Evolutionary conservation across 345 rosid genomes (phyloP).

Genomic region (Syzygium aqueum): DNA sequence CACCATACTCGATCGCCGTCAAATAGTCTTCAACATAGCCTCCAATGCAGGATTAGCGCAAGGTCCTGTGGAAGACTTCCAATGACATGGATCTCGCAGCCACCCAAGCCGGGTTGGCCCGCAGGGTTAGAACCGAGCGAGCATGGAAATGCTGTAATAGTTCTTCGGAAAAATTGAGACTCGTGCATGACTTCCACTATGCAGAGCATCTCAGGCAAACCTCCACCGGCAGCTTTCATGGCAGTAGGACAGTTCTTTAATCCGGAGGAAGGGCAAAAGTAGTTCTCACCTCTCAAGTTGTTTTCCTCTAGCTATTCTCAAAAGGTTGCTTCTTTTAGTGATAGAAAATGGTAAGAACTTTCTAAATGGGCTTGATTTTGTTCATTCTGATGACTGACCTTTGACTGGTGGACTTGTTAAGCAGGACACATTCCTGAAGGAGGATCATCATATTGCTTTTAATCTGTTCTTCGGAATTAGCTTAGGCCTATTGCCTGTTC

Average conservation of each 20-base stretch:
- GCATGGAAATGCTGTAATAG: no score
- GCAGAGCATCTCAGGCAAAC: slow-evolving; percentile 86
- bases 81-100: no score
- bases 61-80: no score
- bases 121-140: no score
- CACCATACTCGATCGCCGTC: no score
- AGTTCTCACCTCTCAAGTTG: slow-evolving; percentile 52
- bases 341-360: slow-evolving; percentile 3
- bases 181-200: slow-evolving; percentile 17
- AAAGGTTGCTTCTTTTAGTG: slow-evolving; percentile 39
- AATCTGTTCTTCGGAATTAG: slow-evolving; percentile 70
- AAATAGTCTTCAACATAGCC: no score
- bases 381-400: slow-evolving; percentile 6
- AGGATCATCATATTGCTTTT: slow-evolving; percentile 87
- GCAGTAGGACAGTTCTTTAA: slow-evolving; percentile 97
- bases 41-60: no score
- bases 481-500: slow-evolving; percentile 82
- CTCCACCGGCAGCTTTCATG: slow-evolving; percentile 98
- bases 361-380: not conserved
- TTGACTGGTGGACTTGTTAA: slow-evolving; percentile 13
- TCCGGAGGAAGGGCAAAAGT: slow-evolving; percentile 65
- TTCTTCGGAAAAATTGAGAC: not conserved
- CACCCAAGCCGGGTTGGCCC: no score
- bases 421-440: slow-evolving; percentile 69
- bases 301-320: slow-evolving; percentile 58